A percentile compares a stretch with the other conserved stretches of the same genome.
phyloP scores from a whole-genome alignment of 2,329 filamentous ascomycete species.

The Hyphodiscus sp. region DNA sequence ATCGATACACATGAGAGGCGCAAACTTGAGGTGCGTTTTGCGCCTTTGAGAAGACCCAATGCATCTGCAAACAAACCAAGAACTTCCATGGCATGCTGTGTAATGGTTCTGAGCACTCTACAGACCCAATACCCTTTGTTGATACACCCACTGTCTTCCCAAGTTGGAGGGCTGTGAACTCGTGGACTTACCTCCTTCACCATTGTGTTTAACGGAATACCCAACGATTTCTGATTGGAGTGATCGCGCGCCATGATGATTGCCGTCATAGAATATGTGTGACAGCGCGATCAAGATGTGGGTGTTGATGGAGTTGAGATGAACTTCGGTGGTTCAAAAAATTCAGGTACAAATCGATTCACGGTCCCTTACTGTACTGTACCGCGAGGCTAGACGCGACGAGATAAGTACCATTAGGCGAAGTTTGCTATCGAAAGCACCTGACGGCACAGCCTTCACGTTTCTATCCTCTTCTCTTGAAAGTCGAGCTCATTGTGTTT shows the following conservation, averaged over 20 bases:
- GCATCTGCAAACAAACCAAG: not conserved
- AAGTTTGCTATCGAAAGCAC: not conserved
- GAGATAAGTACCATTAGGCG: not conserved
- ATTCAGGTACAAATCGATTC: not conserved
- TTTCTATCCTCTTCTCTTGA: not conserved
- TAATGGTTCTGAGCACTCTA: not conserved
- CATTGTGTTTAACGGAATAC: conserved; percentile 52
- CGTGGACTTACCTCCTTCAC: conserved; percentile 58
- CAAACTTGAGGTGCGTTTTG: not conserved
- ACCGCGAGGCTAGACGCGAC: not conserved
- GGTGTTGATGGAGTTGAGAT: not conserved
- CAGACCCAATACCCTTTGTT: not conserved
- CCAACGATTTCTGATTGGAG: conserved; percentile 61
- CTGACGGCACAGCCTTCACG: not conserved
- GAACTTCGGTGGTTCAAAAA: not conserved
- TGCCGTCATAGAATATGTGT: conserved; percentile 3
- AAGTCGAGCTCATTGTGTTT: not conserved
- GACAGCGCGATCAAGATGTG: conserved; percentile 2
- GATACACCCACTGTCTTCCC: not conserved
- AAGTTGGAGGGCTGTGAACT: not conserved
- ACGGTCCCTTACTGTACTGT: not conserved
- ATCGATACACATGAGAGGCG: not conserved
- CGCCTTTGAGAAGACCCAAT: not conserved
- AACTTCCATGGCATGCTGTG: not conserved
- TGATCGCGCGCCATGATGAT: conserved; percentile 39